Base-by-base conservation (phyloP, 1,139 yeast species). In the Diutina sp. region DNA sequence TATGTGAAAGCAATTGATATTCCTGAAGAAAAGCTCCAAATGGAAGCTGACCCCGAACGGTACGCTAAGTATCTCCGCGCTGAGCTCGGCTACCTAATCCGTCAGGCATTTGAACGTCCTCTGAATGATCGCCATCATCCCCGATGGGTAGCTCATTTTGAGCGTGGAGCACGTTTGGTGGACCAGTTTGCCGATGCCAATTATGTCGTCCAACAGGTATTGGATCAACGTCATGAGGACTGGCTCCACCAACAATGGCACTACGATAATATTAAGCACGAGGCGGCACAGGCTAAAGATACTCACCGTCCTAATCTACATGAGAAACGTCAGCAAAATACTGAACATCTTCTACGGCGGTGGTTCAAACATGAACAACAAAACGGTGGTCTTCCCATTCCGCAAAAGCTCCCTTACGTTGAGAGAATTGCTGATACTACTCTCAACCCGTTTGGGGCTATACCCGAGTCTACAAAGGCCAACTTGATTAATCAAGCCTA, bases 331-430 rank as follows among this genome's bases (percentile, higher is more conserved):
- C 35, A 29, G n/a, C 16, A 30, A 11, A 50, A 30, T 30, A 50
- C 45, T 29, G 28, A 32, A 5, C 53, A 30, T 14, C 41, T 50
- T 4, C 28, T 50, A 7, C 21, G 53, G 14, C 53, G 53, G 21
- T 50, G 53, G 53, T 50, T 50, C 16, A 50, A 50, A 32, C 53
- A 50, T n/a, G 44, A 50, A 11, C 53, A 50, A 18, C 25, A 32
- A 14, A 50, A 50, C 16, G 53, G 53, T 5, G 44, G 41, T n/a
- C 53, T 50, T 9, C 53, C 53, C 14, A 50, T 50, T 8, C 53
- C 53, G 2, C 53, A 50, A 32, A 50, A 50, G 32, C 53, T 50
- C 28, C 45, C 53, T 6, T 50, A 50, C 21, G 44, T 30, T 6
- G 53, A 50, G 1, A 25, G 53, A 9, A 18, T 32, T 5, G 53